Conservation (phyloP, 2,329 filamentous ascomycete species). For the Fusarium solani-melongenae region DNA sequence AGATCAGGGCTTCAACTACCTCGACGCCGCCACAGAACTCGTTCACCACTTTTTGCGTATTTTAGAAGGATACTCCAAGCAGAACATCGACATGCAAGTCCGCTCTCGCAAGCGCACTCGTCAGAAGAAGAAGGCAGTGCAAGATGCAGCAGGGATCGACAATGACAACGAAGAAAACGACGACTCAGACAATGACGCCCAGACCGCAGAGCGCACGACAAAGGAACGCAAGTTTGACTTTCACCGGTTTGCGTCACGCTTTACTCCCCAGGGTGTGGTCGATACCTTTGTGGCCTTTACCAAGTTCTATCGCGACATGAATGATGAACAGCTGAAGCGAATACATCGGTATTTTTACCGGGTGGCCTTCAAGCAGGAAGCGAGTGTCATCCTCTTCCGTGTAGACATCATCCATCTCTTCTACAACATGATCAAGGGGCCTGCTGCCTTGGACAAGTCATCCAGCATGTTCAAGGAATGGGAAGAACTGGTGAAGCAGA, state of each 20-base stretch:
- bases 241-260: slow-evolving; percentile 81
- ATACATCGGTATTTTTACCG: slow-evolving; percentile 95
- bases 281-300: slow-evolving; percentile 89
- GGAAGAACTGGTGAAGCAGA: slow-evolving; percentile 87
- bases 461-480: slow-evolving; percentile 83
- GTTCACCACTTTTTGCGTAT: slow-evolving; percentile 92
- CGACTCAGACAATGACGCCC: slow-evolving; percentile 77
- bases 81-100: slow-evolving; percentile 93
- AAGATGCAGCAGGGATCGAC: slow-evolving; percentile 51
- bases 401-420: slow-evolving; percentile 91
- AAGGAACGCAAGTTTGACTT: slow-evolving; percentile 96
- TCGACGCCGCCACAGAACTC: slow-evolving; percentile 92
- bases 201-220: slow-evolving; percentile 74
- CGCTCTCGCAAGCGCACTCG: slow-evolving; percentile 81
- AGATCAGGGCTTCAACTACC: slow-evolving; percentile 91
- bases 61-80: slow-evolving; percentile 91
- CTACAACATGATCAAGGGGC: slow-evolving; percentile 91
- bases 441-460: slow-evolving; percentile 76
- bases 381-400: slow-evolving; percentile 87
- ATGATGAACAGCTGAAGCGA: slow-evolving; percentile 84
- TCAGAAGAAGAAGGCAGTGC: slow-evolving; percentile 76
- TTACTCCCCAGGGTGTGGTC: slow-evolving; percentile 85
- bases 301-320: slow-evolving; percentile 83
- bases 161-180: slow-evolving; percentile 71
- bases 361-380: slow-evolving; percentile 93